These are phyloP conservation scores for Psilocybe subaeruginosa DNA, from an alignment of 768 basidiomycete genomes.

Conservation along the genomic window DNA sequence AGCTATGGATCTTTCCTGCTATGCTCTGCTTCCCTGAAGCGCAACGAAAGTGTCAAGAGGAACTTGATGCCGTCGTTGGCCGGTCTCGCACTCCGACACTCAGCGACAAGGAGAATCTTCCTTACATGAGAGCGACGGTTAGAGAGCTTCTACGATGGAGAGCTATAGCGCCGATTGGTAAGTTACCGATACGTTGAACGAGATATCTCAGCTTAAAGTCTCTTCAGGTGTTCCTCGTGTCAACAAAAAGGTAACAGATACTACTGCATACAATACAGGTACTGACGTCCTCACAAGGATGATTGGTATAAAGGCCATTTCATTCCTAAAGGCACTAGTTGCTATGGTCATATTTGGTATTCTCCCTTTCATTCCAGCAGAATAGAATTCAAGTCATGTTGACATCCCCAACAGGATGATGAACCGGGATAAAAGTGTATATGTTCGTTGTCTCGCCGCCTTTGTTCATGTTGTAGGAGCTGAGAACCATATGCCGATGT, in stretches of 20 bases:
- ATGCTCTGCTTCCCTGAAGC: not conserved
- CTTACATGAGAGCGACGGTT: not conserved
- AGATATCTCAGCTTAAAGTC: no score
- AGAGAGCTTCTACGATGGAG: not conserved
- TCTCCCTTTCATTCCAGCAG: no score
- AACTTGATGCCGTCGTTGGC: not conserved
- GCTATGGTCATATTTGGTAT: not conserved
- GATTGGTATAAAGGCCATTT: not conserved
- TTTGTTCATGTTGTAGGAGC: not conserved
- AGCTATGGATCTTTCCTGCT: not conserved
- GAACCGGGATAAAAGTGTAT: not conserved
- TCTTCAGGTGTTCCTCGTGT: no score
- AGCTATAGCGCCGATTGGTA: not conserved
- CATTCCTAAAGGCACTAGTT: conserved; percentile 1
- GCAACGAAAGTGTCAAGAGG: not conserved
- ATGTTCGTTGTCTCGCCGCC: not conserved
- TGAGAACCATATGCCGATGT: not conserved
- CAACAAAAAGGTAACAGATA: no score
- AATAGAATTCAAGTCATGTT: no score
- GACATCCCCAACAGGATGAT: not conserved
- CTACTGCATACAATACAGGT: no score
- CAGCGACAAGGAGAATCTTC: not conserved
- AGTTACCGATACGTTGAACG: not conserved
- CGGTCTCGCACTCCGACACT: not conserved
- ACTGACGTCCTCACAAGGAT: not conserved